Conservation (phyloP, 768 basidiomycete genomes). For the Agaricus blazei region DNA sequence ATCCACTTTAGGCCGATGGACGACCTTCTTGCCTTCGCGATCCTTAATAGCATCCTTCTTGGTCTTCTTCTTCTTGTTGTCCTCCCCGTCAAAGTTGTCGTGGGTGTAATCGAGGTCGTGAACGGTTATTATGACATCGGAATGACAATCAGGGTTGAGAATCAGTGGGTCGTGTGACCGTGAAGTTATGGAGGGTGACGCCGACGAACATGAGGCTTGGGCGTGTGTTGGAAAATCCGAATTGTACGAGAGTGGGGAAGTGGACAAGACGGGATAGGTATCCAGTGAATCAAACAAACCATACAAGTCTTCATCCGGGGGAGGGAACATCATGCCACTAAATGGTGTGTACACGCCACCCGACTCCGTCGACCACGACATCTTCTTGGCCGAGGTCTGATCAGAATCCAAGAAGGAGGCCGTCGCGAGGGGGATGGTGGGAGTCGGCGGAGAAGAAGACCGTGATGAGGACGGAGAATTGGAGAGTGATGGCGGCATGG, state of each 20-base stretch:
- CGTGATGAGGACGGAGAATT: conserved; percentile 15
- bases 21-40: too few species aligned
- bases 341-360: conserved; percentile 8
- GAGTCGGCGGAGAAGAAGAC: conserved; percentile 17
- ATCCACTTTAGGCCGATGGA: conserved; percentile 1
- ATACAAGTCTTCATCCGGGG: neutral
- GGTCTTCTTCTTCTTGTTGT: neutral
- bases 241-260: neutral
- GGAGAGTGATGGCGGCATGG: conserved; percentile 9
- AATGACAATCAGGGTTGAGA: neutral
- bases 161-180: conserved; percentile 8
- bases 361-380: conserved; percentile 6
- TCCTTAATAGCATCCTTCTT: neutral
- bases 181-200: neutral
- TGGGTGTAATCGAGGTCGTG: too few species aligned
- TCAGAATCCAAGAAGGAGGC: conserved; percentile 4
- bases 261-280: conserved; percentile 5
- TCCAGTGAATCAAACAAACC: conserved; percentile 1
- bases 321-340: neutral
- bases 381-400: neutral
- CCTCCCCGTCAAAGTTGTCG: neutral
- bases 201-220: neutral
- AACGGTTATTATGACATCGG: neutral
- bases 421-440: conserved; percentile 12
- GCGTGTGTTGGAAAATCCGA: neutral